phyloP scores from a whole-genome alignment of 768 basidiomycete species.

The Suillus brevipes region DNA sequence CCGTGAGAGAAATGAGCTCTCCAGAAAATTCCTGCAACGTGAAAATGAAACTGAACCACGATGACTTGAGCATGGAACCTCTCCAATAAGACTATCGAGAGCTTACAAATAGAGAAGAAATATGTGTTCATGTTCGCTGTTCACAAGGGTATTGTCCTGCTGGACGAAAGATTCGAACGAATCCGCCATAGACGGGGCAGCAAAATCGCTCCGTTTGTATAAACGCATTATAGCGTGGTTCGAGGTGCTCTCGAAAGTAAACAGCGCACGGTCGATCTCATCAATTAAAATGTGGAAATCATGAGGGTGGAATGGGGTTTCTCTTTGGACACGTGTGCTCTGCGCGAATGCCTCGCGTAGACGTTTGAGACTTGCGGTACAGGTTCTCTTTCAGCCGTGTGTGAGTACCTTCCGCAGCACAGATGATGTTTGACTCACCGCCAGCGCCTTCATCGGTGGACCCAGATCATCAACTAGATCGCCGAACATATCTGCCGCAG shows the following conservation, averaged over 20 bases:
- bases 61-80: background rate
- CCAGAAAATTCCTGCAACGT: constrained; percentile 91
- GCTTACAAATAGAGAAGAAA: constrained; percentile 92
- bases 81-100: background rate
- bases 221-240: constrained; percentile 80
- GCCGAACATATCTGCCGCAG: constrained; percentile 74
- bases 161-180: constrained; percentile 17
- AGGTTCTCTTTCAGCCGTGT: constrained; percentile 48
- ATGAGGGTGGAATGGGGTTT: constrained; percentile 45
- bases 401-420: constrained; percentile 4
- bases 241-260: constrained; percentile 77
- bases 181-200: constrained; percentile 13
- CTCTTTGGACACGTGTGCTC: constrained; percentile 28
- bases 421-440: constrained; percentile 46
- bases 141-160: constrained; percentile 38
- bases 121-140: constrained; percentile 74
- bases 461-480: constrained; percentile 79
- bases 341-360: constrained; percentile 66
- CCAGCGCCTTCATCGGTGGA: constrained; percentile 71
- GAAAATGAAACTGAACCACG: constrained; percentile 78
- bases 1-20: constrained; percentile 79
- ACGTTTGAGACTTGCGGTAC: constrained; percentile 58
- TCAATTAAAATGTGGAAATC: constrained; percentile 69
- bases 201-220: constrained; percentile 55
- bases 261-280: constrained; percentile 65